Conservation (phyloP, 495 filamentous ascomycete genomes). For the Xylaria scruposa region DNA sequence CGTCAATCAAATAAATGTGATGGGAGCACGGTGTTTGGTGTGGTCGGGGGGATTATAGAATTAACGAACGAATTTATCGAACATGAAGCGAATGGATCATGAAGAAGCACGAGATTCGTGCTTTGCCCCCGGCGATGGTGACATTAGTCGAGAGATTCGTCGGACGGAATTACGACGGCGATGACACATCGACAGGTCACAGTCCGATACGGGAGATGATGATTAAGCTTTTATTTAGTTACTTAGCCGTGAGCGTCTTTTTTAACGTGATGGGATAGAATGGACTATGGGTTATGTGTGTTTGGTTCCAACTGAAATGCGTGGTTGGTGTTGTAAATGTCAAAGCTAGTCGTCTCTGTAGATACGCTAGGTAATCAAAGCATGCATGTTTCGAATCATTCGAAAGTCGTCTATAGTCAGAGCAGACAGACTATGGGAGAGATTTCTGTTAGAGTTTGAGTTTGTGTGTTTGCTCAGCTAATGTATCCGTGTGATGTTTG, state of each 20-base stretch:
- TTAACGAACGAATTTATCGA: too few relatives aligned
- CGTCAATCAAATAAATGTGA: neutral
- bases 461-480: neutral
- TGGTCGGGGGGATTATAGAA: neutral
- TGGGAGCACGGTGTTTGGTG: slow-evolving; percentile 3
- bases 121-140: neutral
- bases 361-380: neutral
- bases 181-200: neutral
- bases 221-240: neutral
- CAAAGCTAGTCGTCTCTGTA: neutral
- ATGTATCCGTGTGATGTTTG: neutral
- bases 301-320: neutral
- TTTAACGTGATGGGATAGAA: neutral
- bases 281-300: neutral
- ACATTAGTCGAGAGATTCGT: neutral
- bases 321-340: neutral
- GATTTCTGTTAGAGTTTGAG: neutral
- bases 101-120: neutral
- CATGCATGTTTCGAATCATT: neutral
- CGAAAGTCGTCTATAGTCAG: neutral
- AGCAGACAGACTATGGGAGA: neutral
- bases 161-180: neutral
- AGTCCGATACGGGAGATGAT: too few relatives aligned
- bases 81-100: slow-evolving; percentile 10
- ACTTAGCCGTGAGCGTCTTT: neutral